Evolutionary conservation across 495 filamentous ascomycete species (phyloP).

Genomic region (Cetradonia linearis): DNA sequence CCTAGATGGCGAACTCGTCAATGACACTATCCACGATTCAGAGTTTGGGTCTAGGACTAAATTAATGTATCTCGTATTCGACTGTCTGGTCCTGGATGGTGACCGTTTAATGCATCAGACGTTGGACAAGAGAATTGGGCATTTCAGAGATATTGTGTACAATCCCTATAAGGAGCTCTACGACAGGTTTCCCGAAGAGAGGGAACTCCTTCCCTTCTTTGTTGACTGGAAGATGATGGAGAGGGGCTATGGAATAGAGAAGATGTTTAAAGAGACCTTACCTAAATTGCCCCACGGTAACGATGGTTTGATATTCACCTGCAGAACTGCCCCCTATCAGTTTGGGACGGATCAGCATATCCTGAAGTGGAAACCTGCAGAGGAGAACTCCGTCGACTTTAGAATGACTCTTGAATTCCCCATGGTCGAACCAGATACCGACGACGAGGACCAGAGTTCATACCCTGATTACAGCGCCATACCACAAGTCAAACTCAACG

Average conservation of each 20-base stretch:
- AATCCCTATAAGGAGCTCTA: conserved; percentile 69
- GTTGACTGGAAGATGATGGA: conserved; percentile 81
- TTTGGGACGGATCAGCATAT: conserved; percentile 87
- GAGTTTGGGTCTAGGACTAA: conserved; percentile 49
- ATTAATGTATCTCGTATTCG: conserved; percentile 82
- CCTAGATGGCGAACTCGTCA: conserved; percentile 86
- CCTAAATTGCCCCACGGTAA: conserved; percentile 81
- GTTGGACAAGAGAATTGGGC: conserved; percentile 79
- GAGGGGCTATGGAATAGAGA: conserved; percentile 74
- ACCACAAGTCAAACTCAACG: conserved; percentile 48
- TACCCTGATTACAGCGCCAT: conserved; percentile 46
- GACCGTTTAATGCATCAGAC: conserved; percentile 64
- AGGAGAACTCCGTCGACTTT: conserved; percentile 92
- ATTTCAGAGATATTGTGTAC: conserved; percentile 69
- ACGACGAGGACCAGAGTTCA: conserved; percentile 39
- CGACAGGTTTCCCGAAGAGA: conserved; percentile 57
- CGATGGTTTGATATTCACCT: conserved; percentile 95
- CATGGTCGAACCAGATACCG: conserved; percentile 54
- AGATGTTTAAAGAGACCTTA: conserved; percentile 80
- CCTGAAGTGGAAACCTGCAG: conserved; percentile 90
- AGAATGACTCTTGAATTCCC: conserved; percentile 69
- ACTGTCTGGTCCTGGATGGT: conserved; percentile 76
- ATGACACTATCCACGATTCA: conserved; percentile 71
- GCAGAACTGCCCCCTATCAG: conserved; percentile 70
- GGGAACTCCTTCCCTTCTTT: conserved; percentile 60